A percentile compares a stretch with the other conserved stretches of the same genome.
Conservation (phyloP, 257 asterid genomes). For the Ajuga chamaepitys region DNA sequence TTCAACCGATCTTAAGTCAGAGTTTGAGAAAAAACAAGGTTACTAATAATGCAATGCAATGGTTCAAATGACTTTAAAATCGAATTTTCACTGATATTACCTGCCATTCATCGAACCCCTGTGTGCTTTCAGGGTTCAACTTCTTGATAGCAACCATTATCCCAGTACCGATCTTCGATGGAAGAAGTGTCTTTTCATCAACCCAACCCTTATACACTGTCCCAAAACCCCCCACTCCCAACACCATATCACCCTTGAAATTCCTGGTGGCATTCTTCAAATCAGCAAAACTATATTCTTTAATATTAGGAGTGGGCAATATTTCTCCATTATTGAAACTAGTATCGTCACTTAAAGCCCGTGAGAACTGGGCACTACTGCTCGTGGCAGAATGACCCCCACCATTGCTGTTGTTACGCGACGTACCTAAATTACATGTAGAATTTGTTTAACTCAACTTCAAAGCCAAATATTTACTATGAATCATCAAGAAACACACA, state of each 20-base stretch:
- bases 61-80: not conserved
- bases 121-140: slow-evolving; percentile 32
- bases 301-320: slow-evolving; percentile 29
- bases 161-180: slow-evolving; percentile 31
- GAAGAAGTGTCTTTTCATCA: slow-evolving; percentile 32
- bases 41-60: not conserved
- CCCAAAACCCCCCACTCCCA: slow-evolving; percentile 53
- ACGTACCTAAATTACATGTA: slow-evolving; percentile 30
- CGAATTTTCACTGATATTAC: slow-evolving; percentile 10
- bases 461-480: too few relatives aligned
- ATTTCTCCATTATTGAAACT: slow-evolving; percentile 23
- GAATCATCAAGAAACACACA: not conserved
- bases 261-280: slow-evolving; percentile 31
- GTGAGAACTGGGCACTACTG: slow-evolving; percentile 33
- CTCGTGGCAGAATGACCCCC: slow-evolving; percentile 27
- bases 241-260: slow-evolving; percentile 39
- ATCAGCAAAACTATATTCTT: slow-evolving; percentile 28
- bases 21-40: not conserved
- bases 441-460: not conserved
- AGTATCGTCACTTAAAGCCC: slow-evolving; percentile 25
- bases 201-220: slow-evolving; percentile 49
- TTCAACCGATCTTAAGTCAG: not conserved
- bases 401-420: slow-evolving; percentile 30
- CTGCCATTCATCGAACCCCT: slow-evolving; percentile 51
- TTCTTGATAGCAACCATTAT: slow-evolving; percentile 46